Base-by-base conservation (phyloP, 129 eudicot genomes). In the Apium graveolens region DNA sequence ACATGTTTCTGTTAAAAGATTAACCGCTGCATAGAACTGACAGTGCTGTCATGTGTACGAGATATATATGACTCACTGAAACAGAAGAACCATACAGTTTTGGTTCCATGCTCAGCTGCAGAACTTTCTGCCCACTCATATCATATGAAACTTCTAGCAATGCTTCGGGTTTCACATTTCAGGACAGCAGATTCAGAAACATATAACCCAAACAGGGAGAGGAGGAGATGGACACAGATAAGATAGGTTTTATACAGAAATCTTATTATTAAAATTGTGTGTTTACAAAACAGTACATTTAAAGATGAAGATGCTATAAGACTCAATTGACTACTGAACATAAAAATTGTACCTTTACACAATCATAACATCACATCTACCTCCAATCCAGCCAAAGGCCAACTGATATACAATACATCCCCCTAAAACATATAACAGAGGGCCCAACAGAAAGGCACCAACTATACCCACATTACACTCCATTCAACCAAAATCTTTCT, bases 401-500 rank as follows among this genome's bases (percentile, higher is more conserved):
- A 42, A 48, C 17, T 42, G 48, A 21, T 65, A 18, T 65, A 78
- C 75, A 78, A 65, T 65, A 21, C 18, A 44, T 43, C 34, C 75
- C 81, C 24, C 43, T 69, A 13, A 34, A 34, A 31, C n/a, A 32
- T 1, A 69, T 69, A 44, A 34, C 73, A 69, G 38, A 63, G 38
- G 62, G 74, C 62, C n/a, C 17, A 42, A 42, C 9, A 21, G 8
- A 60, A 78, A 66, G 77, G 77, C 55, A 65, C 80, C 74, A 43
- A 41, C 81, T 44, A 72, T 41, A 42, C 76, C 76, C 76, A 72
- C 53, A 21, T 80, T 63, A 53, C 80, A 72, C 81, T 49, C 42
- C 68, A 65, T 79, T 51, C 78, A 79, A 72, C 74, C 78, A 80
- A 80, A 80, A 80, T 53, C 78, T 38, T 73, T 66, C 72, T 66